These are phyloP conservation scores for Lagenidium sp. DNA, from an alignment of 352 stramenopile species.

Conservation along the genomic window DNA sequence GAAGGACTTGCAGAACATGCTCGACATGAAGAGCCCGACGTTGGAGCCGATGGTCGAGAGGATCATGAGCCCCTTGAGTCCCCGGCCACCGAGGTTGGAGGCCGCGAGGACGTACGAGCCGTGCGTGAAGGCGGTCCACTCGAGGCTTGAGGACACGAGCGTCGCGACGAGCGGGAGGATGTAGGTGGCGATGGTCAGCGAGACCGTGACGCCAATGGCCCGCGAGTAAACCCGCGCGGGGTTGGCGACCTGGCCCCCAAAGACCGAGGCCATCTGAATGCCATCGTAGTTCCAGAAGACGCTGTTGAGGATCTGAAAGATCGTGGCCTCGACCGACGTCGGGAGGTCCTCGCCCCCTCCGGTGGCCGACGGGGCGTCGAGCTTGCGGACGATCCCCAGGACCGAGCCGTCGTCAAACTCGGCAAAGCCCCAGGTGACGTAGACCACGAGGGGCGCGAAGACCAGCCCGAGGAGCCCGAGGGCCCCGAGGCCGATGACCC, in stretches of 20 bases:
- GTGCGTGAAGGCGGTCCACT: conserved; percentile 65
- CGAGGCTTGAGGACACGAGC: conserved; percentile 29
- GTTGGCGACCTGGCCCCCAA: conserved; percentile 80
- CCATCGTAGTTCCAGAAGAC: conserved; percentile 93
- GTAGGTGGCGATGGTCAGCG: conserved; percentile 61
- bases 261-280: conserved; percentile 77
- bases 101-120: conserved; percentile 68
- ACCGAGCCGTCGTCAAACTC: conserved; percentile 3
- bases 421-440: conserved; percentile 13
- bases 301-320: conserved; percentile 55
- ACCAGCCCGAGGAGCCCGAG: conserved; percentile 58
- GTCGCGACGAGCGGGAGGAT: conserved; percentile 79
- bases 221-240: conserved; percentile 57
- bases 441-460: conserved; percentile 79
- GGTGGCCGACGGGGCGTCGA: conserved; percentile 1
- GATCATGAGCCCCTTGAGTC: conserved; percentile 81
- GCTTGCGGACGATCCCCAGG: background rate
- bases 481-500: conserved; percentile 48
- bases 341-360: conserved; percentile 1
- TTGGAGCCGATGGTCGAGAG: conserved; percentile 71
- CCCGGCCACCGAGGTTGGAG: conserved; percentile 62
- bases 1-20: conserved; percentile 87
- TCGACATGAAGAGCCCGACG: conserved; percentile 85
- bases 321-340: conserved; percentile 2
- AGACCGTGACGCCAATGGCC: conserved; percentile 57